Evolutionary conservation across 2,329 filamentous ascomycete genomes (phyloP).

Genomic region (Bipolaris sorokiniana): DNA sequence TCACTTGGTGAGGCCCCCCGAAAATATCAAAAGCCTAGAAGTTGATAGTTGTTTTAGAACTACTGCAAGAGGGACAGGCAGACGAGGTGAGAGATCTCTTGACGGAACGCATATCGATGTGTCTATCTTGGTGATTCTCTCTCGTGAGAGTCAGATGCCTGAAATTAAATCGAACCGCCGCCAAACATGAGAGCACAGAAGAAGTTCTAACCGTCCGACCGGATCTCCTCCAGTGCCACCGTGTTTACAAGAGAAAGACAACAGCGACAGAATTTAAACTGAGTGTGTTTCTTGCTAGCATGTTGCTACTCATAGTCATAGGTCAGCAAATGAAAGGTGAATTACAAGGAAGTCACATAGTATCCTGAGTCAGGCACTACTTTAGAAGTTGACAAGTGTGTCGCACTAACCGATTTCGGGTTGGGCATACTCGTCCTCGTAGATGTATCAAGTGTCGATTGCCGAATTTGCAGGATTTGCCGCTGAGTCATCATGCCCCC

Average conservation of each 20-base stretch:
- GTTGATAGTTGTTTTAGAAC: not conserved
- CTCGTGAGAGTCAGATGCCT: not conserved
- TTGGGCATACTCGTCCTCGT: not conserved
- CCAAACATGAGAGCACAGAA: not conserved
- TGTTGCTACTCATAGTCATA: not conserved
- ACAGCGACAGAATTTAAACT: not conserved
- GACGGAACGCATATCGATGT: not conserved
- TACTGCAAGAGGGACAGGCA: no score
- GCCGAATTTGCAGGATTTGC: slow-evolving; percentile 8
- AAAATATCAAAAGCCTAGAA: not conserved
- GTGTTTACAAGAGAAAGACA: not conserved
- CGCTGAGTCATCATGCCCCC: slow-evolving; percentile 4
- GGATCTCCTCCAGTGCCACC: not conserved
- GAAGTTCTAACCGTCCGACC: not conserved
- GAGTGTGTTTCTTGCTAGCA: not conserved
- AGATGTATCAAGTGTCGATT: not conserved
- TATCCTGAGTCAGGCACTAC: not conserved
- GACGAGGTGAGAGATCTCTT: slow-evolving; percentile 2
- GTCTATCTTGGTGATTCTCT: not conserved
- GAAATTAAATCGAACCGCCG: not conserved
- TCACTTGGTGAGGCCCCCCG: slow-evolving; percentile 1
- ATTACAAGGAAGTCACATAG: not conserved
- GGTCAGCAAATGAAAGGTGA: not conserved
- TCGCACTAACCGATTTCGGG: not conserved
- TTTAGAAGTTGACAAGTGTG: not conserved